Evolutionary conservation across 805 yeast species (phyloP).

Genomic region (Ogataea angusta): DNA sequence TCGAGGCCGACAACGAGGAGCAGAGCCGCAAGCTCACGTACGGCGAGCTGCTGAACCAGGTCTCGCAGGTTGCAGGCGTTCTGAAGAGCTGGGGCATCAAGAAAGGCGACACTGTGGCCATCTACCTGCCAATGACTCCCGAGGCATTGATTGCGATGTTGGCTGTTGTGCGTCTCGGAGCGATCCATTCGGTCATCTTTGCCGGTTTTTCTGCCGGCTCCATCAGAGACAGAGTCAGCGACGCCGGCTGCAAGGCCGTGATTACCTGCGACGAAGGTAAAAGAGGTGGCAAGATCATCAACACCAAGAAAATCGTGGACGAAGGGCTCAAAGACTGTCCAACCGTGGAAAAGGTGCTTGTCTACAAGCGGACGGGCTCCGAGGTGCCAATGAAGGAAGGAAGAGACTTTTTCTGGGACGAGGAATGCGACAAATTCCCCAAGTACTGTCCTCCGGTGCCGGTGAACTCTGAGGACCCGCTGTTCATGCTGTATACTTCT

Average conservation of each 20-base stretch:
- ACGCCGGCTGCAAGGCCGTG: conserved; percentile 80
- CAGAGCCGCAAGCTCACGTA: conserved; percentile 75
- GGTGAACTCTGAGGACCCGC: conserved; percentile 89
- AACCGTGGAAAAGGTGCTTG: conserved; percentile 77
- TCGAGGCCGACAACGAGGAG: conserved; percentile 89
- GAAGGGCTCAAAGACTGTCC: conserved; percentile 81
- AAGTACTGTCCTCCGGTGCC: conserved; percentile 85
- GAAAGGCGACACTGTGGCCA: conserved; percentile 95
- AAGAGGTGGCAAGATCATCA: conserved; percentile 92
- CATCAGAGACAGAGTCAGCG: conserved; percentile 82
- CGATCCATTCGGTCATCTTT: conserved; percentile 91
- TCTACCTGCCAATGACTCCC: conserved; percentile 96
- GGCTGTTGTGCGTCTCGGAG: conserved; percentile 92
- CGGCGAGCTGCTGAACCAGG: conserved; percentile 81
- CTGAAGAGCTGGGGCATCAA: conserved; percentile 80
- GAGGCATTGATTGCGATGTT: conserved; percentile 93
- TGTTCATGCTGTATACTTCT: conserved; percentile 92
- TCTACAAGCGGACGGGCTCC: conserved; percentile 83
- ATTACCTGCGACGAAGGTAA: conserved; percentile 94
- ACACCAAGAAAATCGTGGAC: conserved; percentile 91
- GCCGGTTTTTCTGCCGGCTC: conserved; percentile 97
- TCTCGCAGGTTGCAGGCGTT: conserved; percentile 82
- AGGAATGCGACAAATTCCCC: conserved; percentile 75
- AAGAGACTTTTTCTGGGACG: conserved; percentile 96
- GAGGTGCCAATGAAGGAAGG: conserved; percentile 70